Percentiles rank a stretch among this genome's conserved stretches.
Evolutionary conservation across 2,329 filamentous ascomycete genomes (phyloP).

Genomic region (Penicillium sclerotigenum): DNA sequence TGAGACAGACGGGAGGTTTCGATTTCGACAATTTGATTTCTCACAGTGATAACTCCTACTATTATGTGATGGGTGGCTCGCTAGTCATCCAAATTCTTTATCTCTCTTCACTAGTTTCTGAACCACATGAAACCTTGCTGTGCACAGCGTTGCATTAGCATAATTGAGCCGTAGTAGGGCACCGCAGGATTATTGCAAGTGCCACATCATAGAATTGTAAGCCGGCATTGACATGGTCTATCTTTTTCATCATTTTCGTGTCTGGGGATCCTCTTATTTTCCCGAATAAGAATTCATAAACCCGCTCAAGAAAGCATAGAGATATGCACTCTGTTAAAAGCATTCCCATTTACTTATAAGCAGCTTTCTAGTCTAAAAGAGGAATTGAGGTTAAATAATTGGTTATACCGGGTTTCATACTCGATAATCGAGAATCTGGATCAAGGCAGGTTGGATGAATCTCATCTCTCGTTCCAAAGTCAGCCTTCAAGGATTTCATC

Average conservation of each 20-base stretch:
- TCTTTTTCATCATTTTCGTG: background rate
- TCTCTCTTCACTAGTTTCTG: no score
- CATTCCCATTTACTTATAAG: background rate
- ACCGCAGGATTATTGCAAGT: no score
- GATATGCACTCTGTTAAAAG: background rate
- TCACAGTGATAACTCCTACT: no score
- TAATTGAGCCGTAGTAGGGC: no score
- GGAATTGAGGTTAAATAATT: background rate
- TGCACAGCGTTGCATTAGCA: no score
- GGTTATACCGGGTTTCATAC: background rate
- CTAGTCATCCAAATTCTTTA: no score
- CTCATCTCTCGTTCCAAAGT: no score
- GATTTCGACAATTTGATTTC: no score
- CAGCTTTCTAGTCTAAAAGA: background rate
- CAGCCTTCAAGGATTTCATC: background rate
- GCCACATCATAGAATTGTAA: no score
- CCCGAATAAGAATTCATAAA: background rate
- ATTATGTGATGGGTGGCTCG: no score
- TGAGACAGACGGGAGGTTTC: background rate
- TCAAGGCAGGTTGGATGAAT: background rate
- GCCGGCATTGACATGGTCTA: background rate
- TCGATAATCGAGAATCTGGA: background rate
- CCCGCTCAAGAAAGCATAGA: background rate
- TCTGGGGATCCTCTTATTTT: background rate
- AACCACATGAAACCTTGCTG: no score